Evolutionary conservation across 2,329 filamentous ascomycete species (phyloP).

Genomic region (Ophiocordyceps camponoti-floridani): DNA sequence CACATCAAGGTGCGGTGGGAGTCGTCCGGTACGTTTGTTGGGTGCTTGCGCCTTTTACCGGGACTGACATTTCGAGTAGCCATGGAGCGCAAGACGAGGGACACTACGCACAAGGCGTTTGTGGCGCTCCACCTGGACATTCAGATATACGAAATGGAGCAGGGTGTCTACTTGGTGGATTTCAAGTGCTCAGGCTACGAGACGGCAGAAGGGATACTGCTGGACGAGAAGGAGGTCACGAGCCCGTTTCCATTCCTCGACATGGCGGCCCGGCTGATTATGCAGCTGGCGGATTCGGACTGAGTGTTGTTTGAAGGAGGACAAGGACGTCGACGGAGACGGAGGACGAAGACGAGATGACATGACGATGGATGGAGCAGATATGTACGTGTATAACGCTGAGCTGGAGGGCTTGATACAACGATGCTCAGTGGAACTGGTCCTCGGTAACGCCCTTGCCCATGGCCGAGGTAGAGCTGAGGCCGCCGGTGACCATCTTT

Average conservation of each 20-base stretch:
- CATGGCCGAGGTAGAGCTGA: conserved; percentile 89
- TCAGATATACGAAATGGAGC: conserved; percentile 87
- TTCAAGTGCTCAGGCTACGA: conserved; percentile 99
- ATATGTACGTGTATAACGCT: background rate
- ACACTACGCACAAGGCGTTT: conserved; percentile 20
- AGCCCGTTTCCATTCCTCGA: conserved; percentile 93
- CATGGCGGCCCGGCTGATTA: conserved; percentile 79
- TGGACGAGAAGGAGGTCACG: conserved; percentile 88
- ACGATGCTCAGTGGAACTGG: conserved; percentile 44
- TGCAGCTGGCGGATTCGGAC: conserved; percentile 75
- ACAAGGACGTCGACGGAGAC: background rate
- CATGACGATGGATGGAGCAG: background rate
- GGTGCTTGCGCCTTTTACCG: background rate
- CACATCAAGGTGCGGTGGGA: conserved; percentile 81
- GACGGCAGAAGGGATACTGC: conserved; percentile 49
- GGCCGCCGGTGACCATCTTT: conserved; percentile 92
- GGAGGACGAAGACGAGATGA: background rate
- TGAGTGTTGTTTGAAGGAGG: conserved; percentile 13
- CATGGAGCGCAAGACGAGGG: conserved; percentile 2
- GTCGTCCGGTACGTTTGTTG: conserved; percentile 51
- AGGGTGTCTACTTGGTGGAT: conserved; percentile 84
- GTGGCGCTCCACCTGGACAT: conserved; percentile 94
- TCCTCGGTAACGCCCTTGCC: conserved; percentile 95
- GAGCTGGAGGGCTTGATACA: no score
- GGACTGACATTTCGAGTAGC: conserved; percentile 1